Base-by-base conservation (phyloP, 169 alveolate genomes). In the Eimeria maxima region DNA sequence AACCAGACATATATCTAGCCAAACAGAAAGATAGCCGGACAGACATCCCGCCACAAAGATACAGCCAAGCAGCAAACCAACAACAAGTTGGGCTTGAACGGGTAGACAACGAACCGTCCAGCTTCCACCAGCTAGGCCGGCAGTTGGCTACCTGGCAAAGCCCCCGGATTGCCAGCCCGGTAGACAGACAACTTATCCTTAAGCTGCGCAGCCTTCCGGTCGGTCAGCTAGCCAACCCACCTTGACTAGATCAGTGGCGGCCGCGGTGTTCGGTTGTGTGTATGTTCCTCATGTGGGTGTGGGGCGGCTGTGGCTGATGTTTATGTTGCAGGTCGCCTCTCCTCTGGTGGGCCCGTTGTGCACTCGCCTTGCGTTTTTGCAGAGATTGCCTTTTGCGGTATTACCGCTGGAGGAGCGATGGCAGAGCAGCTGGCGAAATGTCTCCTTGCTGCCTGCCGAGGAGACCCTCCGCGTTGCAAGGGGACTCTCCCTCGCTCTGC, bases 391-490 rank as follows among this genome's bases (percentile, higher is more conserved):
- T 0, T 67, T 14, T 67, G 29, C 78, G 16, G 78, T 67, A 2
- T 29, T 67, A 29, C 78, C 78, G 78, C 42, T 67, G n/a, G 78
- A 67, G 42, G 78, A 67, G 16, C 78, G 42, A 24, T 67, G 78
- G 78, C 29, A 20, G n/a, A 14, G 16, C 22, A 24, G 78, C 14
- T 67, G 78, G 78, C 13, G 33, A n/a, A 29, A 14, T 29, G 45
- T 67, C 78, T n/a, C 78, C 29, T n/a, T 29, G 45, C 78, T 67
- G 42, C 14, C 78, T 24, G 29, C 78, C 22, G 78, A 67, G 29
- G 78, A 67, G 42, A 29, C 42, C 0, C 42, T 29, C 14, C 29
- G 78, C 11, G 29, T 67, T 14, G 78, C 78, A 14, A 67, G n/a
- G 42, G 42, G 78, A 24, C 78, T 67, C 33, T 24, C 45, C n/a